Base-by-base conservation (phyloP, 1,139 yeast species). In the Blastobotrys buckinghamii region DNA sequence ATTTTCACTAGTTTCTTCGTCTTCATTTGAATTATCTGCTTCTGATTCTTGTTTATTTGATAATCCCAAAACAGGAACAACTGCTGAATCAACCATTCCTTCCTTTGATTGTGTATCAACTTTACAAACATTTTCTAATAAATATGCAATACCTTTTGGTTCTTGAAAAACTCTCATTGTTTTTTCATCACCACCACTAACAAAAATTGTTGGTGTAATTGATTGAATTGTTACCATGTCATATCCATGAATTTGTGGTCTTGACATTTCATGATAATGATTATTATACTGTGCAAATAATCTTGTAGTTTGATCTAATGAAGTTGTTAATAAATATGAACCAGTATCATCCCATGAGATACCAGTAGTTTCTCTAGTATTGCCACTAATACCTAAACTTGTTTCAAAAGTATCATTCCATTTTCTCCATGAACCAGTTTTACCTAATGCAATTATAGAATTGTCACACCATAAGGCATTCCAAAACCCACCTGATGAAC, bases 211-310 rank as follows among this genome's bases (percentile, higher is more conserved):
- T 40, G 74, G 68, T 20, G 77, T 69, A 22, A 92, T 66, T 19
- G 83, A 75, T 44, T 81, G 81, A n/a, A 86, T 72, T 56, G 95
- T 82, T 40, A 87, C 77, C 97, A 94, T 89, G 64, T 94, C 97
- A 63, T 88, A 94, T 12, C 99, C 99, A 65, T 94, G 99, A 55
- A 94, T 92, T 64, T 94, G 99, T 0, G 98, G 98, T 58, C 99
- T 77, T 1, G 96, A 88, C 65, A 92, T 82, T 64, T 94, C 99
- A 63, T 83, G 85, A 96, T 96, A 89, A 15, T 24, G 57, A 16
- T 37, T 57, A 5, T 57, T 59, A 84, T 87, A 82, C 19, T 78
- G 78, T 0, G 95, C 82, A 67, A 76, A 83, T 24, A 94, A 66
- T 61, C 98, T 75, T 0, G 98, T 87, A 0, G 98, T 92, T 68